These are phyloP conservation scores for Sanchytrium tribonematis DNA, from an alignment of 371 early-diverging fungal genomes.

Conservation along the genomic window DNA sequence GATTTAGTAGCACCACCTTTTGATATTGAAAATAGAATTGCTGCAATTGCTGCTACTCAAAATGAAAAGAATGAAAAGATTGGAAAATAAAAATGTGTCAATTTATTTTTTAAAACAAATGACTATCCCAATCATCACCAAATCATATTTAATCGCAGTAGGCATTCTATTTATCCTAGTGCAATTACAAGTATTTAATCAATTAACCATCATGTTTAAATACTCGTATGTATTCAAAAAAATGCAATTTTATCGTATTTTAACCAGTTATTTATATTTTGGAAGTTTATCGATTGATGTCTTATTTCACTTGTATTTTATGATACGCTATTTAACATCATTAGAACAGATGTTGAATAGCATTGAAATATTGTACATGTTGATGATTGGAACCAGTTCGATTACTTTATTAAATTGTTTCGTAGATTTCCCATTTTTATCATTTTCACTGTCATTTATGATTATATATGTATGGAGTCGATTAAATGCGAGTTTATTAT, in stretches of 20 bases:
- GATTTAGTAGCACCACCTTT: too few relatives aligned
- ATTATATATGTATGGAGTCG: constrained; percentile 85
- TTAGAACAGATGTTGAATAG: background rate
- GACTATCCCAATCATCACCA: background rate
- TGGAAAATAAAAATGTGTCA: too few relatives aligned
- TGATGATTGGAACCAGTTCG: constrained; percentile 32
- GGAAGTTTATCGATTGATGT: constrained; percentile 63
- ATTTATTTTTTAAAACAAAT: too few relatives aligned
- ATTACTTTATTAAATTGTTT: constrained; percentile 11
- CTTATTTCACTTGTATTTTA: constrained; percentile 70
- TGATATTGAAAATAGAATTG: too few relatives aligned
- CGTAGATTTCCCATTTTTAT: constrained; percentile 35
- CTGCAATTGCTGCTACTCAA: too few relatives aligned
- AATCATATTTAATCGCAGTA: background rate
- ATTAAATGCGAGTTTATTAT: constrained; percentile 47
- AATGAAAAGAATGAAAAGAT: too few relatives aligned
- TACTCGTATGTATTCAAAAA: background rate
- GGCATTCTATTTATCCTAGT: background rate
- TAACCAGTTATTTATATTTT: constrained; percentile 69
- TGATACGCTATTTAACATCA: constrained; percentile 16
- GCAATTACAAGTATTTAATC: background rate
- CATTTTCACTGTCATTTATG: constrained; percentile 48
- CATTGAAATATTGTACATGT: constrained; percentile 62
- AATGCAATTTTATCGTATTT: background rate
- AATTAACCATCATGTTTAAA: background rate